phyloP scores from a whole-genome alignment of 2,329 filamentous ascomycete genomes.

The Diaporthe vexans region DNA sequence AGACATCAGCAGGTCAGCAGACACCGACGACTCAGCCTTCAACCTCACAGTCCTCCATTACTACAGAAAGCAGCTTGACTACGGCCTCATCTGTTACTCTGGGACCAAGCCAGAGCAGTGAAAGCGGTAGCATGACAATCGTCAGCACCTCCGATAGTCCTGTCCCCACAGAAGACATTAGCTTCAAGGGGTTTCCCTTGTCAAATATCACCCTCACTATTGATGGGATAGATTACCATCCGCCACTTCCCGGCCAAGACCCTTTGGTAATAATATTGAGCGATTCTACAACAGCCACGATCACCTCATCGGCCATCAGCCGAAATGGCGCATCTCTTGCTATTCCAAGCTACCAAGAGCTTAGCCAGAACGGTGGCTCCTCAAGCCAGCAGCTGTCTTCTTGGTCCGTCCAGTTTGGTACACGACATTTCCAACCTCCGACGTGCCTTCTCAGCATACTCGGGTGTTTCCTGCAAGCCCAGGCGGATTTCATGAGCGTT shows the following conservation, averaged over 20 bases:
- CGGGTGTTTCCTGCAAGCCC: conserved; percentile 7
- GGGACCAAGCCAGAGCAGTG: neutral
- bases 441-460: neutral
- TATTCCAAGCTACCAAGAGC: conserved; percentile 7
- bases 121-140: neutral
- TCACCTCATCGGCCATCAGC: neutral
- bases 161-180: neutral
- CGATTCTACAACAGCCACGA: conserved; percentile 17
- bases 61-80: neutral
- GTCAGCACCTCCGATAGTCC: neutral
- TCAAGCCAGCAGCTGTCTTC: conserved; percentile 12
- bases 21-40: neutral
- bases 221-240: neutral
- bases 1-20: neutral
- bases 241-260: neutral
- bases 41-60: neutral
- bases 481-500: neutral
- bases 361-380: neutral
- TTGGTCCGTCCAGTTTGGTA: conserved; percentile 1
- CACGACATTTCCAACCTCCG: neutral
- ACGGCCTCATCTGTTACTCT: neutral
- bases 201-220: neutral
- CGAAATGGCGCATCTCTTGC: neutral
- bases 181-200: neutral
- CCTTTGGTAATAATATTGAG: conserved; percentile 13